phyloP scores from a whole-genome alignment of 208 protist species.

The Acanthamoeba lenticulata region DNA sequence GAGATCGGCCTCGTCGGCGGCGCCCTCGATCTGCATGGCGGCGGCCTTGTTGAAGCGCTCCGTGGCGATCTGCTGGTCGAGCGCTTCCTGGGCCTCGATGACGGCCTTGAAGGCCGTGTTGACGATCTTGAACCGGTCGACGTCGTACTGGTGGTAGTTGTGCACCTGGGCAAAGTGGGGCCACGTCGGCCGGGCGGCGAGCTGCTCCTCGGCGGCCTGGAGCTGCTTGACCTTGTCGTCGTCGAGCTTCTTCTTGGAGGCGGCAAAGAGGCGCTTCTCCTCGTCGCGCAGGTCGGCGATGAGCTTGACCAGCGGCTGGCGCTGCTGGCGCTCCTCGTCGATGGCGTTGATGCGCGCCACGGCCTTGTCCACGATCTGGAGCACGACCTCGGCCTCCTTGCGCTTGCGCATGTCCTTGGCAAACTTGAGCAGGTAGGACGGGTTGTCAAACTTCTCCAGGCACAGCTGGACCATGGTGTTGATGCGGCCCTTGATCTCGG shows the following conservation, averaged over 20 bases:
- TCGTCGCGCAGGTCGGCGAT: background rate
- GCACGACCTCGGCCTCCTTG: conserved; percentile 62
- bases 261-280: background rate
- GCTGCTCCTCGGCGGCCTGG: background rate
- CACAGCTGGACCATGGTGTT: conserved; percentile 54
- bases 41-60: background rate
- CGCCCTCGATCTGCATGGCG: background rate
- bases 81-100: background rate
- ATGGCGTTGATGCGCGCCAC: conserved; percentile 58
- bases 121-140: background rate
- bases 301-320: background rate
- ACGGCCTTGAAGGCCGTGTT: background rate
- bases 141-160: conserved; percentile 8
- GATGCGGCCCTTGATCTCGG: conserved; percentile 48
- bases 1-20: background rate
- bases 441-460: conserved; percentile 73
- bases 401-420: conserved; percentile 38
- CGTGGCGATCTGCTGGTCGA: conserved; percentile 10
- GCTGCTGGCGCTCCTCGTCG: background rate
- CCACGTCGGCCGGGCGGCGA: background rate
- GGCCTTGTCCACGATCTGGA: conserved; percentile 51
- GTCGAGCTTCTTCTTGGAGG: background rate
- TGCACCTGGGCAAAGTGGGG: background rate
- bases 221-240: background rate
- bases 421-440: conserved; percentile 69